A percentile compares a stretch with the other conserved stretches of the same genome.
Conservation (phyloP, 768 basidiomycete species). For the Rubroboletus satanas region DNA sequence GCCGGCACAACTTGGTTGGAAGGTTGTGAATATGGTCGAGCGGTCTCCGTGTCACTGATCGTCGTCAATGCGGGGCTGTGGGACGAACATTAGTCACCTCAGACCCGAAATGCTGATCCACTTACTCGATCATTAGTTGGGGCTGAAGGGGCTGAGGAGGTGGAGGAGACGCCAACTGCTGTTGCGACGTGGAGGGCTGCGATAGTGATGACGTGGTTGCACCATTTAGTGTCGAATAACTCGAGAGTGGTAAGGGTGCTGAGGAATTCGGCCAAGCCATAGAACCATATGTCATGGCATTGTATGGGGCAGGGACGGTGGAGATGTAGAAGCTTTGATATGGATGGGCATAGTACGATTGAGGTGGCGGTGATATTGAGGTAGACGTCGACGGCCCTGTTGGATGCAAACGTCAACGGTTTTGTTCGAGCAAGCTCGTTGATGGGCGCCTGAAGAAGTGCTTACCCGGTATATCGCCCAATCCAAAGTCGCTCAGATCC, state of each 20-base stretch:
- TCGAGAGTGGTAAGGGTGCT: constrained; percentile 56
- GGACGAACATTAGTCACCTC: constrained; percentile 13
- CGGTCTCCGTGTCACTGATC: constrained; percentile 47
- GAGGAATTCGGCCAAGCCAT: constrained; percentile 43
- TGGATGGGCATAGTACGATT: constrained; percentile 40
- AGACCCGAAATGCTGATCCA: not conserved
- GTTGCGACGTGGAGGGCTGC: constrained; percentile 29
- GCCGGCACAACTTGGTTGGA: constrained; percentile 38
- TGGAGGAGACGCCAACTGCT: constrained; percentile 29
- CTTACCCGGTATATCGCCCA: constrained; percentile 45
- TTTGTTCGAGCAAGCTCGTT: constrained; percentile 2
- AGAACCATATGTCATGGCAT: constrained; percentile 52
- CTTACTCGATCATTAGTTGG: constrained; percentile 70
- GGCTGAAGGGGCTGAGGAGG: constrained; percentile 23
- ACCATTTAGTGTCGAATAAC: constrained; percentile 74
- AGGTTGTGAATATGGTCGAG: constrained; percentile 44
- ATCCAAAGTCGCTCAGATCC: constrained; percentile 42
- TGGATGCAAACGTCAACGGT: constrained; percentile 9
- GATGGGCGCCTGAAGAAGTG: constrained; percentile 30
- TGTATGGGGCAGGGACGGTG: constrained; percentile 44
- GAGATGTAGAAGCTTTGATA: constrained; percentile 42
- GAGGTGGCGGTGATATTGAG: constrained; percentile 38
- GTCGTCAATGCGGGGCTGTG: constrained; percentile 58
- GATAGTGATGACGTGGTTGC: constrained; percentile 52
- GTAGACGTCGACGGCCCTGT: constrained; percentile 39